phyloP scores from a whole-genome alignment of 164 flowering plant species.

The Echeveria elegans region DNA sequence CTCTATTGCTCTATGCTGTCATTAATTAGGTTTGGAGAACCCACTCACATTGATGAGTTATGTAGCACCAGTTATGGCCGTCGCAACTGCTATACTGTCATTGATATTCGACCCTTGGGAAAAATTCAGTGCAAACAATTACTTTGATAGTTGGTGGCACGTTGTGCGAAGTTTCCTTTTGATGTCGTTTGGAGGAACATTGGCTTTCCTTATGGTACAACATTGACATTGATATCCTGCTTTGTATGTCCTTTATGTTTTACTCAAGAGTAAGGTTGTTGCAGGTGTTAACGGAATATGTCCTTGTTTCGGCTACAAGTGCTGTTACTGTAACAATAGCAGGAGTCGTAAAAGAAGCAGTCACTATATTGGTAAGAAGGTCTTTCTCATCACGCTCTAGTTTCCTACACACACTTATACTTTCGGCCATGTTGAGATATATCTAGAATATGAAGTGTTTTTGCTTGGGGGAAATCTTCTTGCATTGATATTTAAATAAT shows the following conservation, averaged over 20 bases:
- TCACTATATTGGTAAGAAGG: constrained; percentile 79
- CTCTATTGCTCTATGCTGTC: background rate
- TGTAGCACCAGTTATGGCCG: constrained; percentile 90
- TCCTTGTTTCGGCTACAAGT: constrained; percentile 92
- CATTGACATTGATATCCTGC: background rate
- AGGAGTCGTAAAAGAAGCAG: constrained; percentile 97
- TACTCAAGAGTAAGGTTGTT: constrained; percentile 14
- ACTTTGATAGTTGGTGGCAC: constrained; percentile 73
- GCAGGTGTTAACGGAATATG: constrained; percentile 88
- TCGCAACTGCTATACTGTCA: constrained; percentile 70
- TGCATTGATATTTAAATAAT: background rate
- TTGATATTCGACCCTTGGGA: constrained; percentile 83
- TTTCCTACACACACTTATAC: background rate
- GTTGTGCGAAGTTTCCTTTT: constrained; percentile 59
- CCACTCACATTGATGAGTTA: constrained; percentile 94
- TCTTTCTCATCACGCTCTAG: background rate
- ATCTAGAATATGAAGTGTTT: background rate
- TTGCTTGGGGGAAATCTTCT: background rate
- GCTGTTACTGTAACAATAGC: constrained; percentile 97
- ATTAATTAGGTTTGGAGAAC: constrained; percentile 60
- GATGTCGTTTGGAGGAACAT: constrained; percentile 89
- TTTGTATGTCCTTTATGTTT: background rate
- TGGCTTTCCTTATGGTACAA: constrained; percentile 90
- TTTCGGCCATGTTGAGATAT: no score
- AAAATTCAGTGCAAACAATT: constrained; percentile 46